These are phyloP conservation scores for Angomonas desouzai DNA, from an alignment of 208 protist species.

Conservation along the genomic window DNA sequence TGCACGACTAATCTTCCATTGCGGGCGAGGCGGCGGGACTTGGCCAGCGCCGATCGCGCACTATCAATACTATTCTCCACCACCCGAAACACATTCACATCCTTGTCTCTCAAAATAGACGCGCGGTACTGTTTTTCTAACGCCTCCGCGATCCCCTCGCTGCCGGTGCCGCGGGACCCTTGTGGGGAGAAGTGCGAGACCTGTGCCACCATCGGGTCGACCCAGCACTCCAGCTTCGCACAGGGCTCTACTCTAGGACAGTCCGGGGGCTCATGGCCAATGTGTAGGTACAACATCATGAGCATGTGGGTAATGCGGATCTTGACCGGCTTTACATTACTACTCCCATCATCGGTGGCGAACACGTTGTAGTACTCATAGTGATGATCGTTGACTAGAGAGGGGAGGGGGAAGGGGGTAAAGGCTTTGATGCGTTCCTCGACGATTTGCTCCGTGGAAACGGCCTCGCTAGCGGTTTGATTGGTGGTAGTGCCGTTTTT, in stretches of 20 bases:
- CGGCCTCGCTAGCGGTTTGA: background rate
- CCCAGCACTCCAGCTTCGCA: conserved; percentile 96
- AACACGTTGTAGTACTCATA: conserved; percentile 12
- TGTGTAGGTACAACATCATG: conserved; percentile 96
- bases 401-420: conserved; percentile 50
- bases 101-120: conserved; percentile 33
- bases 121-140: conserved; percentile 93
- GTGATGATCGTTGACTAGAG: conserved; percentile 36
- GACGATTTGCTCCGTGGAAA: conserved; percentile 34
- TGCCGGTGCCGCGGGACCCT: conserved; percentile 22
- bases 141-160: conserved; percentile 81
- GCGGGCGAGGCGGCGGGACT: conserved; percentile 68
- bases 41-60: conserved; percentile 81
- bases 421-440: conserved; percentile 64
- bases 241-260: conserved; percentile 94
- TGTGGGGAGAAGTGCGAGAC: conserved; percentile 25
- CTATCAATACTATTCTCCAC: conserved; percentile 95
- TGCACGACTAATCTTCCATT: conserved; percentile 96
- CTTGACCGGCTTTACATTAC: conserved; percentile 19
- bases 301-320: conserved; percentile 68
- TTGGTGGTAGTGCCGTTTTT: conserved; percentile 1
- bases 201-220: conserved; percentile 82
- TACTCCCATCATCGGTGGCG: conserved; percentile 15
- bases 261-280: conserved; percentile 98
- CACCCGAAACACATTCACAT: conserved; percentile 55